phyloP scores from a whole-genome alignment of 306 rosid species.

The Cicer chorassanicum region DNA sequence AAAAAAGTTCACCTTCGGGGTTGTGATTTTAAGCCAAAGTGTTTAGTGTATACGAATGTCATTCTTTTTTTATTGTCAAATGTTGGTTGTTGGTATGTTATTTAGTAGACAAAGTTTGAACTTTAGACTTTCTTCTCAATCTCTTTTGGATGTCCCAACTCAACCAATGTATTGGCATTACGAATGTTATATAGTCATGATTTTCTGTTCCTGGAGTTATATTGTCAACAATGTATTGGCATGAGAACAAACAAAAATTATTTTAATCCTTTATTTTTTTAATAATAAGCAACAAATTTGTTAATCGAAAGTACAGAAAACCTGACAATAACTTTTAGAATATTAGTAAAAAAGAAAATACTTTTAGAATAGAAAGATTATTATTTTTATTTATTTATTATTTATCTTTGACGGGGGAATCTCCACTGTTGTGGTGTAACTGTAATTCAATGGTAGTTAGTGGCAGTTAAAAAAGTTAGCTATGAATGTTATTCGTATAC shows the following conservation, averaged over 20 bases:
- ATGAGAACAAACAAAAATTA: no score
- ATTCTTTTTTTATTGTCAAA: no score
- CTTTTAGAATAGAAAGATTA: background rate
- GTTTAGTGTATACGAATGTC: background rate
- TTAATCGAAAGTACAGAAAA: background rate
- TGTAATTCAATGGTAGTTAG: background rate
- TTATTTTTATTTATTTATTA: background rate
- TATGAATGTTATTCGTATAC: constrained; percentile 14
- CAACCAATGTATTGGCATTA: no score
- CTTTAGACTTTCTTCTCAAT: no score
- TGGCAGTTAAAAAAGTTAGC: constrained; percentile 1
- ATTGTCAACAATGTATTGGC: background rate
- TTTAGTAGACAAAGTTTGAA: no score
- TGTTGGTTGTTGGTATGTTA: no score
- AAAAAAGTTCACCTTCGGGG: background rate
- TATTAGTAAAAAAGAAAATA: no score
- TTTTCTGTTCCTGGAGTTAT: constrained; percentile 8
- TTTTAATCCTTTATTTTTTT: no score
- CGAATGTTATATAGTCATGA: background rate
- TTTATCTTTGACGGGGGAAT: background rate
- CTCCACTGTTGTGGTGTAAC: background rate
- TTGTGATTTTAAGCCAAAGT: constrained; percentile 18
- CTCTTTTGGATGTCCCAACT: no score
- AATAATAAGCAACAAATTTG: no score
- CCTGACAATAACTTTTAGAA: background rate